Evolutionary conservation across 2,329 filamentous ascomycete species (phyloP).

Genomic region (Zymoseptoria crescenta): DNA sequence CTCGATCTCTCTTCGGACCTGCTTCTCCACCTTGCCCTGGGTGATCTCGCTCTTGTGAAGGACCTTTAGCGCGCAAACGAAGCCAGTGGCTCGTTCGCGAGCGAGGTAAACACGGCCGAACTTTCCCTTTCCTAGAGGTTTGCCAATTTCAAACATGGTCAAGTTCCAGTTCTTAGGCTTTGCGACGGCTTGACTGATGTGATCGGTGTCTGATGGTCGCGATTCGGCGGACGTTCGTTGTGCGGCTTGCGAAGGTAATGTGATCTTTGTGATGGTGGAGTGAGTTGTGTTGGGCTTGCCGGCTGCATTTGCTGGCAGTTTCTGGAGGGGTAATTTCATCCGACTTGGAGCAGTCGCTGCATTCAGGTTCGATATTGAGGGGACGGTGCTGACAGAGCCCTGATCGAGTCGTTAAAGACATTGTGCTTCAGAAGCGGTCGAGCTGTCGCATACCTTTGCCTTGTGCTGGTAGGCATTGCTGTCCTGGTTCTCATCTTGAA

Average conservation of each 20-base stretch:
- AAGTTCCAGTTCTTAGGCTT: slow-evolving; percentile 60
- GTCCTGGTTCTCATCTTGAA: slow-evolving; percentile 75
- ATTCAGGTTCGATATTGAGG: slow-evolving; percentile 42
- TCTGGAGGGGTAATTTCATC: slow-evolving; percentile 67
- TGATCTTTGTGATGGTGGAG: slow-evolving; percentile 54
- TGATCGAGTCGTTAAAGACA: slow-evolving; percentile 20
- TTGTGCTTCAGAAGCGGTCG: slow-evolving; percentile 8
- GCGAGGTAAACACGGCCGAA: slow-evolving; percentile 82
- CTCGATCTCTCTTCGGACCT: slow-evolving; percentile 79
- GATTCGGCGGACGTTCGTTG: slow-evolving; percentile 31
- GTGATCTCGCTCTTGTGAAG: slow-evolving; percentile 77
- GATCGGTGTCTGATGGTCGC: slow-evolving; percentile 29
- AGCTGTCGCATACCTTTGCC: slow-evolving; percentile 56
- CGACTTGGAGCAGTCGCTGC: slow-evolving; percentile 46
- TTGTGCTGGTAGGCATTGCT: slow-evolving; percentile 52
- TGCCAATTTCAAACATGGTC: slow-evolving; percentile 89
- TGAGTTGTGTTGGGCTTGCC: slow-evolving; percentile 29
- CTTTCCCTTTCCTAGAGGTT: slow-evolving; percentile 78
- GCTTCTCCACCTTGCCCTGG: slow-evolving; percentile 75
- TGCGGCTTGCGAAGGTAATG: slow-evolving; percentile 60
- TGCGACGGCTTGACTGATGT: slow-evolving; percentile 32
- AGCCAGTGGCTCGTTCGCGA: slow-evolving; percentile 68
- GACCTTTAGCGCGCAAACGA: slow-evolving; percentile 80
- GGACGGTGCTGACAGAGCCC: slow-evolving; percentile 41
- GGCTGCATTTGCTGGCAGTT: slow-evolving; percentile 68